Base-by-base conservation (phyloP, 163 green algal genomes). In the Volvox carteri region DNA sequence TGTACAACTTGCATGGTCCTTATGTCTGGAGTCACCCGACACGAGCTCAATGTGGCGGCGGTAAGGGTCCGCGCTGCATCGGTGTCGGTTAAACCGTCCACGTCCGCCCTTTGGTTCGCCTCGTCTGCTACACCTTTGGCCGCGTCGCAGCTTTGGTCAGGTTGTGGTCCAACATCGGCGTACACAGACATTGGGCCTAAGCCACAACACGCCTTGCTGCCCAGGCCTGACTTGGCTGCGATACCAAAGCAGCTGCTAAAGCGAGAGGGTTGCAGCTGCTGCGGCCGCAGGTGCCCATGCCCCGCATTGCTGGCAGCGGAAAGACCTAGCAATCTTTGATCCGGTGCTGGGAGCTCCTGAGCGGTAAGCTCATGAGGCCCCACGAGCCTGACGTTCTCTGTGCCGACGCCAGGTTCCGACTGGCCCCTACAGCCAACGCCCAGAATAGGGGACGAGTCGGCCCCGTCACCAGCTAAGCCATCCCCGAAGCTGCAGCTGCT, bases 401-500 rank as follows among this genome's bases (percentile, higher is more conserved):
- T 75, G 65, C 46, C 65, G 2, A 46, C 33, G 5, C 65, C 65
- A 3, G n/a, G 16, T 14, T 19, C 5, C 30, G 8, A 44, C 30
- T 75, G 65, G 18, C 23, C 65, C 7, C 44, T 11, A 50, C n/a
- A 50, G 11, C 28, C 44, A 39, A 65, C 25, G 44, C 44, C 25
- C 73, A 41, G 70, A 23, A 78, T 62, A 25, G 73, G 46, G 18
- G 46, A 65, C 25, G n/a, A 0, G 42, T 65, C 73, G n/a, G 44
- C 44, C 46, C 44, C 73, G 30, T 67, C 75, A 23, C 48, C 75
- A 14, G 50, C 48, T n/a, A 86, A 28, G 35, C 33, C 77, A 39
- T 86, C 78, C 1, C 78, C 78, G 41, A 86, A 86, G 78, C 78
- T 86, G 78, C 78, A 86, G 78, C 78, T 86, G 28, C 78, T 86